Evolutionary conservation across 495 filamentous ascomycete species (phyloP).

Genomic region (Penicillium egyptiacum): DNA sequence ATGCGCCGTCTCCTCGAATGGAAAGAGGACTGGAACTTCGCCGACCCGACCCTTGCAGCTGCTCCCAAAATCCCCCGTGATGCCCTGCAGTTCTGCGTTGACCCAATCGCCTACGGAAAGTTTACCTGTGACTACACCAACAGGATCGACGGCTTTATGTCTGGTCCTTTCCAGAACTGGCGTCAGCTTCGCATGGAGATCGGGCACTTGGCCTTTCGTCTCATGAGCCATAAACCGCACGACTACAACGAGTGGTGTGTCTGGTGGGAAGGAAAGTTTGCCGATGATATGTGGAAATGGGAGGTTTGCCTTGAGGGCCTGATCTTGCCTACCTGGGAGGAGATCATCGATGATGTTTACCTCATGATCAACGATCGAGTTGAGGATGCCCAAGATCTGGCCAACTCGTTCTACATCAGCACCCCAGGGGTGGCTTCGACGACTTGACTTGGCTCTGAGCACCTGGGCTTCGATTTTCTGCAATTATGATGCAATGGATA

Average conservation of each 20-base stretch:
- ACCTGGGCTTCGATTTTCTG: not conserved
- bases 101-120: constrained; percentile 17
- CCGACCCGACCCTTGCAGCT: constrained; percentile 20
- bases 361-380: constrained; percentile 25
- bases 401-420: constrained; percentile 3
- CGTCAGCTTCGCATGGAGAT: not conserved
- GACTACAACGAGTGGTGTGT: constrained; percentile 22
- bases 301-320: constrained; percentile 16
- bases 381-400: constrained; percentile 19
- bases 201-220: constrained; percentile 2
- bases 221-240: constrained; percentile 7
- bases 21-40: constrained; percentile 14
- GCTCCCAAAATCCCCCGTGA: constrained; percentile 22
- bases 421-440: not conserved
- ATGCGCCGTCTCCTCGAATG: constrained; percentile 26
- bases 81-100: constrained; percentile 14
- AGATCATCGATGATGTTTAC: constrained; percentile 27
- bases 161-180: constrained; percentile 13
- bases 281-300: constrained; percentile 30
- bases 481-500: not conserved
- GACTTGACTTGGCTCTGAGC: not conserved
- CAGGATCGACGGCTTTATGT: constrained; percentile 11
- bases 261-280: constrained; percentile 26
- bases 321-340: constrained; percentile 28
- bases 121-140: constrained; percentile 12